These are phyloP conservation scores for Penicillium alfredii DNA, from an alignment of 495 filamentous ascomycete species.

Conservation along the genomic window DNA sequence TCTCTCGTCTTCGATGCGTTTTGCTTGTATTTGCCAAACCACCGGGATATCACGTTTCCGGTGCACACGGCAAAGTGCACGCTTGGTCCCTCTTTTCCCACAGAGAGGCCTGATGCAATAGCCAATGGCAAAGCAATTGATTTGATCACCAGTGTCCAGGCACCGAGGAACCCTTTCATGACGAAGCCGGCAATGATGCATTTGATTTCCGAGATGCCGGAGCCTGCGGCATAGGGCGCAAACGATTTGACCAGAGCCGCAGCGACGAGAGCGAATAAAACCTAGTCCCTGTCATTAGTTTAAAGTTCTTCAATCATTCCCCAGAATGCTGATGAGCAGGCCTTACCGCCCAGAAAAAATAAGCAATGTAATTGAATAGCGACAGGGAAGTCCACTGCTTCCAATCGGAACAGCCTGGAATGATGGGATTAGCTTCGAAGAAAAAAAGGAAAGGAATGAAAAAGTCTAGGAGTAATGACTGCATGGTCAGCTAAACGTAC, in stretches of 20 bases:
- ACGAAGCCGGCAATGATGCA: conserved; percentile 99
- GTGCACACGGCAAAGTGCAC: conserved; percentile 98
- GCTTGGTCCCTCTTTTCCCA: conserved; percentile 96
- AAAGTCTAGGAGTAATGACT: too few relatives aligned
- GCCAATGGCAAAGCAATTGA: conserved; percentile 85
- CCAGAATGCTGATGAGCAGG: not conserved
- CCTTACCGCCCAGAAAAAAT: conserved; percentile 80
- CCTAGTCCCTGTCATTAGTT: conserved; percentile 41
- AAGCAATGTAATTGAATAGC: conserved; percentile 79
- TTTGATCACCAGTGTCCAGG: conserved; percentile 91
- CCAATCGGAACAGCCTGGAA: conserved; percentile 84
- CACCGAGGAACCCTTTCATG: conserved; percentile 96
- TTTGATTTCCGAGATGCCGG: conserved; percentile 98
- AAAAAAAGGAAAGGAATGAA: too few relatives aligned
- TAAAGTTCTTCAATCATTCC: not conserved
- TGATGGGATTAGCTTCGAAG: too few relatives aligned
- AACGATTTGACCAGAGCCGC: conserved; percentile 87
- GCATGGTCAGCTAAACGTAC: conserved; percentile 33
- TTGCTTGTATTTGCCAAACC: conserved; percentile 87
- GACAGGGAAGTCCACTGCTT: conserved; percentile 76
- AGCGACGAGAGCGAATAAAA: conserved; percentile 73
- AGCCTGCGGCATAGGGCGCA: conserved; percentile 94
- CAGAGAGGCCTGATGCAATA: conserved; percentile 90
- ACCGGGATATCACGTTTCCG: conserved; percentile 89
- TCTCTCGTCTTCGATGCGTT: conserved; percentile 95